Base-by-base conservation (phyloP, 129 eudicot species). In the Ambrosia trifida region DNA sequence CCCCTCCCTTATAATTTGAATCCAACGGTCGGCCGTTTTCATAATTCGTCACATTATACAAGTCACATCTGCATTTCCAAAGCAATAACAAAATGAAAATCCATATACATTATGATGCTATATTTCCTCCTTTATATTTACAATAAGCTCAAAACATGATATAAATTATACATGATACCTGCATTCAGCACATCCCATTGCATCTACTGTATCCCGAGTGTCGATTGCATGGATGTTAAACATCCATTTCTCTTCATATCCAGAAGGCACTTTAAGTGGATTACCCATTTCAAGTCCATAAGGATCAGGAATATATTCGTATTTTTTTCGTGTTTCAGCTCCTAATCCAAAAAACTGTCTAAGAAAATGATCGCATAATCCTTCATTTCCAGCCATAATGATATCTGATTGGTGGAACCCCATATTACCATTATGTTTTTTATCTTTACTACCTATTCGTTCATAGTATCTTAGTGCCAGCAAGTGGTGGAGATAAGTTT, bases 211-310 rank as follows among this genome's bases (percentile, higher is more conserved):
- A 38, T 84, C 87, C 3, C 85, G 80, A 4, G 96, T 90, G 69
- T 87, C 96, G 40, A 90, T 90, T 2, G 96, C 87, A 44, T 90
- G 94, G 58, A 90, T 83, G 75, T 87, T 85, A 17, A 90, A 62
- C 71, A 81, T 0, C 96, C 96, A 90, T 70, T 65, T 72, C 84
- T 86, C 96, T 70, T 86, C 90, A 58, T 82, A 90, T 17, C 96
- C 96, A 2, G 33, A 56, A 20, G 96, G 96, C 36, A 90, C 69
- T 36, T 80, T 80, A 2, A 52, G 72, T 3, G 90, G 86, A 74
- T 87, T 83, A 30, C 98, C 98, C 20, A 89, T 82, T 77, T 85
- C 95, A 3, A 92, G 89, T 14, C 89, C 98, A 64, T 92, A 92
- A 16, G 98, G 96, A 67, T 89, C 96, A 1, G 98, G 98, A 65